A percentile compares a stretch with the other conserved stretches of the same genome.
Conservation (phyloP, 768 basidiomycete genomes). For the Hirschioporus abietinus region DNA sequence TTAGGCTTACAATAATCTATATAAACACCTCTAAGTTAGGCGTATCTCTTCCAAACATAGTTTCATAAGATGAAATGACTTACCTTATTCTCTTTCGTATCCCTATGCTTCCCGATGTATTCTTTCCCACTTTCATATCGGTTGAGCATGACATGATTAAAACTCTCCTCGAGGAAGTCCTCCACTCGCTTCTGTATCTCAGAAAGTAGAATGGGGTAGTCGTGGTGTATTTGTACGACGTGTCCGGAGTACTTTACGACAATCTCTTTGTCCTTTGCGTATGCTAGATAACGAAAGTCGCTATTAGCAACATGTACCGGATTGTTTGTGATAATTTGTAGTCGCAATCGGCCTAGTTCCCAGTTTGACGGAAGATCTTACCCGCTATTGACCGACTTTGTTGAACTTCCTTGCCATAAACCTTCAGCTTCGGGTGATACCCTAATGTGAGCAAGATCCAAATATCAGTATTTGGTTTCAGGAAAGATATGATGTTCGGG, state of each 20-base stretch:
- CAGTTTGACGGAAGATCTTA: background rate
- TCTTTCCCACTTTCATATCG: constrained; percentile 32
- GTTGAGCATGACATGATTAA: constrained; percentile 39
- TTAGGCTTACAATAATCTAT: constrained; percentile 36
- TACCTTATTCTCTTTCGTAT: constrained; percentile 24
- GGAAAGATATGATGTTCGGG: background rate
- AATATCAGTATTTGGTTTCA: background rate
- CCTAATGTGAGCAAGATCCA: constrained; percentile 17
- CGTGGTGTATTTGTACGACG: constrained; percentile 28
- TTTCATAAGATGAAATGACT: constrained; percentile 6
- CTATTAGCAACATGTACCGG: too few relatives aligned
- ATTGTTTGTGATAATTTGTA: background rate
- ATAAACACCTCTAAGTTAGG: background rate
- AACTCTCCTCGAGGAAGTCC: constrained; percentile 24
- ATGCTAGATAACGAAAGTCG: constrained; percentile 19
- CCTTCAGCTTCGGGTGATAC: constrained; percentile 34
- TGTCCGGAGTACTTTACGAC: constrained; percentile 32
- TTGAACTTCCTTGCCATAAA: constrained; percentile 33
- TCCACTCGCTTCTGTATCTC: constrained; percentile 28
- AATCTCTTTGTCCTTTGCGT: constrained; percentile 25
- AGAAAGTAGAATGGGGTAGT: constrained; percentile 26
- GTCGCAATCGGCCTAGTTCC: background rate
- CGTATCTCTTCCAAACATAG: background rate
- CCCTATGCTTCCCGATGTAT: constrained; percentile 25
- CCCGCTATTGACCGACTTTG: constrained; percentile 33